Evolutionary conservation across 106 monocot genomes (phyloP).

Genomic region (Narthecium ossifragum): DNA sequence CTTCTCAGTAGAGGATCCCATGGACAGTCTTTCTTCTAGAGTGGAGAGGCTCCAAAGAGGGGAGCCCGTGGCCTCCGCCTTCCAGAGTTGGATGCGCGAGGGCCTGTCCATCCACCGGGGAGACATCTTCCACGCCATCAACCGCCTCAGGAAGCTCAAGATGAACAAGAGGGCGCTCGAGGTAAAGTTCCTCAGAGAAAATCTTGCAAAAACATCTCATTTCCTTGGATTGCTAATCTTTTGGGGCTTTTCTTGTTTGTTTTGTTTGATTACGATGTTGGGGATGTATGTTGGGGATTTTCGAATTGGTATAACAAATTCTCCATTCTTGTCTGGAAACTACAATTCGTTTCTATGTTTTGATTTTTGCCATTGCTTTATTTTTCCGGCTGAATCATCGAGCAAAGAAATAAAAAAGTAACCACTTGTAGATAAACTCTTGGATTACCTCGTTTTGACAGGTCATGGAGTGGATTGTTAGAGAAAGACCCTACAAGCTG

Average conservation of each 20-base stretch:
- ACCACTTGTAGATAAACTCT: not conserved
- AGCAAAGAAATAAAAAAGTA: not conserved
- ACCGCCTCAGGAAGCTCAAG: conserved; percentile 66
- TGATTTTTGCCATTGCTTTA: not conserved
- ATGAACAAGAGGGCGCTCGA: conserved; percentile 76
- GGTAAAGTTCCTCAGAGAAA: conserved; percentile 20
- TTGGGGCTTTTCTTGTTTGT: not conserved
- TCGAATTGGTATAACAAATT: not conserved
- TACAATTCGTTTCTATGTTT: not conserved
- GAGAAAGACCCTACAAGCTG: conserved; percentile 89
- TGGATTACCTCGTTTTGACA: conserved; percentile 14
- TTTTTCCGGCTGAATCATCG: not conserved
- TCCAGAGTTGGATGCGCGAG: conserved; percentile 91
- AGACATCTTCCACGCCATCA: conserved; percentile 74
- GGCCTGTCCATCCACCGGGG: conserved; percentile 66
- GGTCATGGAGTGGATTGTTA: conserved; percentile 95
- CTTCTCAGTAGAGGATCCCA: not conserved
- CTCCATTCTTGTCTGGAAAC: not conserved
- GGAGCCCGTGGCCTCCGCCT: conserved; percentile 41
- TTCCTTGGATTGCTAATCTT: not conserved
- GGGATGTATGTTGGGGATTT: not conserved
- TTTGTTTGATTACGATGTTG: not conserved
- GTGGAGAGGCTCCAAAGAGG: conserved; percentile 55
- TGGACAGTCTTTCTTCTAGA: conserved; percentile 44
- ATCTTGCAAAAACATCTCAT: not conserved